Conservation (phyloP, 2,329 filamentous ascomycete genomes). For the Fusarium verrucosum region DNA sequence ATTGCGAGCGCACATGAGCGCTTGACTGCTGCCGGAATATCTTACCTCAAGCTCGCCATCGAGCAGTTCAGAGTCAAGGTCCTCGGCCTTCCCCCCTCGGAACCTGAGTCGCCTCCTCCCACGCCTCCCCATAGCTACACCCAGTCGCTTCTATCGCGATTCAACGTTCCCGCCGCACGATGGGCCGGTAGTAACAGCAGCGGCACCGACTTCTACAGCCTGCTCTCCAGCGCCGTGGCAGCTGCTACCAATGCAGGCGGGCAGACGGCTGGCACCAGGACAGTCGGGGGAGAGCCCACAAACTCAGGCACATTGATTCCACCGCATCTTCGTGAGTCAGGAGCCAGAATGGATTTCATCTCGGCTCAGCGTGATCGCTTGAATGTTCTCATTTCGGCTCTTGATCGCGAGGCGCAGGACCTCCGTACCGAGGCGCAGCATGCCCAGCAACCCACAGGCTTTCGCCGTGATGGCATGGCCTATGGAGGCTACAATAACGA, state of each 20-base stretch:
- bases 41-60: slow-evolving; percentile 76
- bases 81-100: slow-evolving; percentile 75
- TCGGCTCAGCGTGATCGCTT: slow-evolving; percentile 81
- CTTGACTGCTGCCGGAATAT: slow-evolving; percentile 77
- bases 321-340: slow-evolving; percentile 68
- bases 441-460: slow-evolving; percentile 34
- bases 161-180: slow-evolving; percentile 79
- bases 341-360: slow-evolving; percentile 78
- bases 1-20: slow-evolving; percentile 84
- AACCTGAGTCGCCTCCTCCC: slow-evolving; percentile 52
- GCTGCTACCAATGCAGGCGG: slow-evolving; percentile 62
- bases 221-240: slow-evolving; percentile 79
- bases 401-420: slow-evolving; percentile 80
- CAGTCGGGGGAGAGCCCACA: slow-evolving; percentile 33
- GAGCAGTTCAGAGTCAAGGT: slow-evolving; percentile 78
- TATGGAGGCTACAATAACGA: slow-evolving; percentile 42
- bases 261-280: slow-evolving; percentile 47
- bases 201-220: slow-evolving; percentile 75
- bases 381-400: slow-evolving; percentile 75
- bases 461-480: slow-evolving; percentile 39
- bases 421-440: slow-evolving; percentile 54
- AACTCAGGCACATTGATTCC: slow-evolving; percentile 74
- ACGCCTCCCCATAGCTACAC: slow-evolving; percentile 70
- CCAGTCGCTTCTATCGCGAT: slow-evolving; percentile 83
- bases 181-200: slow-evolving; percentile 60